A percentile compares a stretch with the other conserved stretches of the same genome.
Conservation (phyloP, 805 yeast species). For the Helenozyma baotianmanensis region DNA sequence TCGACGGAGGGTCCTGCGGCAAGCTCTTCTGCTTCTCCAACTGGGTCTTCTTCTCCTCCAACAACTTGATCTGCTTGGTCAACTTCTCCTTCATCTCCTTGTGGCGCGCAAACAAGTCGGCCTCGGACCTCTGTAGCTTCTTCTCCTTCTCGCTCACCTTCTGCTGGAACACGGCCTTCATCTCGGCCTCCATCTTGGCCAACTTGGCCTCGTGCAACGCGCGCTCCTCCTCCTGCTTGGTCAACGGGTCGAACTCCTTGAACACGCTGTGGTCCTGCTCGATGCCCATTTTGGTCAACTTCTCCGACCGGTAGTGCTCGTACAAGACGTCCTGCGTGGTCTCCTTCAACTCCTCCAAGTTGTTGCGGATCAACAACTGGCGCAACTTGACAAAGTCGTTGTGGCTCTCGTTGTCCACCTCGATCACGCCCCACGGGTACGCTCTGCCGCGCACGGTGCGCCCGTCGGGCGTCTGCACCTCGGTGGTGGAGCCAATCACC, state of each 20-base stretch:
- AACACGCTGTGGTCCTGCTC: slow-evolving; percentile 92
- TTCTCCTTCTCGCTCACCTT: slow-evolving; percentile 96
- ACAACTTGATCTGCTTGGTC: slow-evolving; percentile 77
- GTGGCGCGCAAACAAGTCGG: slow-evolving; percentile 91
- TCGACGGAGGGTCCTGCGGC: slow-evolving; percentile 47
- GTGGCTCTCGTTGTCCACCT: slow-evolving; percentile 91
- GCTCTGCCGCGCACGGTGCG: slow-evolving; percentile 82
- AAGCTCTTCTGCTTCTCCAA: slow-evolving; percentile 58
- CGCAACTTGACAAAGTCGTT: slow-evolving; percentile 88
- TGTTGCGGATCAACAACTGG: slow-evolving; percentile 82
- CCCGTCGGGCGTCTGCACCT: slow-evolving; percentile 69
- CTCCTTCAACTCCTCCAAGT: slow-evolving; percentile 91
- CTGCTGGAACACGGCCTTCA: slow-evolving; percentile 94
- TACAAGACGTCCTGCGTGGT: slow-evolving; percentile 70
- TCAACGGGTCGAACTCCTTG: slow-evolving; percentile 87
- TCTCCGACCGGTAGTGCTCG: slow-evolving; percentile 85
- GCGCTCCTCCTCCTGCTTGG: slow-evolving; percentile 91
- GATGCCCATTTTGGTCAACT: slow-evolving; percentile 76
- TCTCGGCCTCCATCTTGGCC: slow-evolving; percentile 90
- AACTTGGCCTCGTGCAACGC: slow-evolving; percentile 89
- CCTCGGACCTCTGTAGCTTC: slow-evolving; percentile 93
- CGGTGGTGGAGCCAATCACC: slow-evolving; percentile 81
- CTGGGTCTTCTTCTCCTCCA: slow-evolving; percentile 86
- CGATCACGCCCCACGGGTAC: slow-evolving; percentile 97
- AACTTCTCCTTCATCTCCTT: slow-evolving; percentile 96